These are phyloP conservation scores for Didymella glomerata DNA, from an alignment of 2,329 filamentous ascomycete species.

Conservation along the genomic window DNA sequence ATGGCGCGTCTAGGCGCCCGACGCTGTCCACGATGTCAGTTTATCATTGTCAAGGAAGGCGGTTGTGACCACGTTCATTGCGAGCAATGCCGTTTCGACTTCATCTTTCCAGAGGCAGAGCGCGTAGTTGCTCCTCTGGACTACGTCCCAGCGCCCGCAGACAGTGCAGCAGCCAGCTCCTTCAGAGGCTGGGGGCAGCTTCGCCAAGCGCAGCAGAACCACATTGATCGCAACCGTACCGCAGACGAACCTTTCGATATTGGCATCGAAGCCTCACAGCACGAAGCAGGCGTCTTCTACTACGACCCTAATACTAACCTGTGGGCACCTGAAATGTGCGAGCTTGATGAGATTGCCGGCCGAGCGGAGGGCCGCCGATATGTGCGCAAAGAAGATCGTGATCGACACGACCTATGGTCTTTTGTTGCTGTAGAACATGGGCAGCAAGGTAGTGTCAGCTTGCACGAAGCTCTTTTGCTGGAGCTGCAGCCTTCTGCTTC, in stretches of 20 bases:
- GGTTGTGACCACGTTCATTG: conserved; percentile 7
- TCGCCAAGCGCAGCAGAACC: neutral
- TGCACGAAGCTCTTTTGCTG: neutral
- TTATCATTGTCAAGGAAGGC: conserved; percentile 7
- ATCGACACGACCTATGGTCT: neutral
- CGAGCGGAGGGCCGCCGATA: neutral
- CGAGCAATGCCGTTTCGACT: conserved; percentile 6
- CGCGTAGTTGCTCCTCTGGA: neutral
- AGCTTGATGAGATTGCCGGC: neutral
- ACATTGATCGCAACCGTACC: neutral
- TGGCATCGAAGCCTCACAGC: neutral
- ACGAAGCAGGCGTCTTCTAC: neutral
- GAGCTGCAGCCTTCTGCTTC: neutral
- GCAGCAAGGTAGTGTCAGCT: neutral
- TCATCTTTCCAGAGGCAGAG: neutral
- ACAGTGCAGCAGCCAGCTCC: neutral
- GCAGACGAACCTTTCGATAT: conserved; percentile 1
- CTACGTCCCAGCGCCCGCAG: neutral
- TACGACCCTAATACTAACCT: neutral
- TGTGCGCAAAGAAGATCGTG: neutral
- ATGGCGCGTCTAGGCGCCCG: conserved; percentile 8
- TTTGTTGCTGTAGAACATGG: neutral
- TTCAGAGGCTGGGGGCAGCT: conserved; percentile 2
- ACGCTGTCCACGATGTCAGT: conserved; percentile 15
- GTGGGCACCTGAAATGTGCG: neutral